Evolutionary conservation across 768 basidiomycete genomes (phyloP).

Genomic region (Cyathus striatus): DNA sequence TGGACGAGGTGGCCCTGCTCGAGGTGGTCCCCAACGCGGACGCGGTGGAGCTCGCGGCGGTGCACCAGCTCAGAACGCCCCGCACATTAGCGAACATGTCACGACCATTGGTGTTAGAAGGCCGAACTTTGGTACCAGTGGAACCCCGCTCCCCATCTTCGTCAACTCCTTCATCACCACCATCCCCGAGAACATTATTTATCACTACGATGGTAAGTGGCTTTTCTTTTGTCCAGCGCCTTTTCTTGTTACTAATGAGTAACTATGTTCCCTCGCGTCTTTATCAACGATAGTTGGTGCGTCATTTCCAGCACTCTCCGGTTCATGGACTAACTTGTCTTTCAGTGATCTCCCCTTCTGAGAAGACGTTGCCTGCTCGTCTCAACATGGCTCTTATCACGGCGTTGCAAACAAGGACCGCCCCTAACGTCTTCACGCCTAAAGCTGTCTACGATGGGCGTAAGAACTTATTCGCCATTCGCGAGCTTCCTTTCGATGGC

Average conservation of each 20-base stretch:
- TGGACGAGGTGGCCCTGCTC: slow-evolving; percentile 15
- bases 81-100: slow-evolving; percentile 29
- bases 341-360: slow-evolving; percentile 20
- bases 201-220: slow-evolving; percentile 63
- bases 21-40: slow-evolving; percentile 15
- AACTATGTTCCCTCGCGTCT: slow-evolving; percentile 18
- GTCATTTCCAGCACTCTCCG: slow-evolving; percentile 18
- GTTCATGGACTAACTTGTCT: slow-evolving; percentile 36
- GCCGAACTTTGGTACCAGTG: slow-evolving; percentile 45
- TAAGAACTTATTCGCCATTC: slow-evolving; percentile 65
- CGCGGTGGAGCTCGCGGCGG: slow-evolving; percentile 23
- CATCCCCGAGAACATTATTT: slow-evolving; percentile 50
- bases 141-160: slow-evolving; percentile 13
- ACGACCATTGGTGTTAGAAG: slow-evolving; percentile 60
- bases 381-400: slow-evolving; percentile 38
- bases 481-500: slow-evolving; percentile 52
- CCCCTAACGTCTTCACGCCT: slow-evolving; percentile 59
- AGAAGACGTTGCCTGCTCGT: slow-evolving; percentile 19
- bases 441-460: slow-evolving; percentile 72
- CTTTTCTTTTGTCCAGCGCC: too few relatives aligned
- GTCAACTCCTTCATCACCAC: slow-evolving; percentile 51
- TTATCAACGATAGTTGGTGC: slow-evolving; percentile 21
- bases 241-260: slow-evolving; percentile 17
- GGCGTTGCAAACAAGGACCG: slow-evolving; percentile 24
- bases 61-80: slow-evolving; percentile 13